A percentile compares a stretch with the other conserved stretches of the same genome.
phyloP scores from a whole-genome alignment of 768 basidiomycete genomes.

The Arthromyces matolae region DNA sequence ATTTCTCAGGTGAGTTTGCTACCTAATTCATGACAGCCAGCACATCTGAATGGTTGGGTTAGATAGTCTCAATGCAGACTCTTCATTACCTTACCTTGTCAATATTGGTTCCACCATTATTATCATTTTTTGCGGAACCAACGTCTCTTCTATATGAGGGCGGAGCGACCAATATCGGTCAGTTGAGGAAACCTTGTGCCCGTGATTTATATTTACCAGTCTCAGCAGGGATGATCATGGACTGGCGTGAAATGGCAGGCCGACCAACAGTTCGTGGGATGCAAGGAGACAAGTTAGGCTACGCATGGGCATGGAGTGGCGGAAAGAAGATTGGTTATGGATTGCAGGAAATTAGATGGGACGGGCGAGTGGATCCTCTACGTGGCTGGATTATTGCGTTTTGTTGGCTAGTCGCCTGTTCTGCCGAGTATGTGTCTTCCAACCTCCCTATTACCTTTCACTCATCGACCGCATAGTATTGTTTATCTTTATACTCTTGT shows the following conservation, averaged over 20 bases:
- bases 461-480: conserved; percentile 35
- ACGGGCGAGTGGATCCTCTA: conserved; percentile 68
- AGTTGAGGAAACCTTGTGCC: conserved; percentile 16
- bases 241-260: conserved; percentile 96
- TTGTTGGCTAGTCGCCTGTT: conserved; percentile 81
- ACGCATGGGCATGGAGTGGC: conserved; percentile 75
- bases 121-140: conserved; percentile 72
- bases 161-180: conserved; percentile 76
- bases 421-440: conserved; percentile 69
- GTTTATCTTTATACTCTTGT: conserved; percentile 85
- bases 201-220: neutral
- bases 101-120: conserved; percentile 75
- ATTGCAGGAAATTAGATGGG: conserved; percentile 52
- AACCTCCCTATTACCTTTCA: neutral
- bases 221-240: conserved; percentile 80
- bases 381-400: conserved; percentile 89
- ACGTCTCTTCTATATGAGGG: conserved; percentile 69
- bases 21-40: too few species aligned
- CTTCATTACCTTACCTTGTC: conserved; percentile 91
- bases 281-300: conserved; percentile 61
- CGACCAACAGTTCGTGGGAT: conserved; percentile 67
- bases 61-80: conserved; percentile 94
- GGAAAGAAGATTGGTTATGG: conserved; percentile 71
- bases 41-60: too few species aligned
- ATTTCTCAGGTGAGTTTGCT: conserved; percentile 67